phyloP scores from a whole-genome alignment of 257 asterid species.

The Haberlea rhodopensis region DNA sequence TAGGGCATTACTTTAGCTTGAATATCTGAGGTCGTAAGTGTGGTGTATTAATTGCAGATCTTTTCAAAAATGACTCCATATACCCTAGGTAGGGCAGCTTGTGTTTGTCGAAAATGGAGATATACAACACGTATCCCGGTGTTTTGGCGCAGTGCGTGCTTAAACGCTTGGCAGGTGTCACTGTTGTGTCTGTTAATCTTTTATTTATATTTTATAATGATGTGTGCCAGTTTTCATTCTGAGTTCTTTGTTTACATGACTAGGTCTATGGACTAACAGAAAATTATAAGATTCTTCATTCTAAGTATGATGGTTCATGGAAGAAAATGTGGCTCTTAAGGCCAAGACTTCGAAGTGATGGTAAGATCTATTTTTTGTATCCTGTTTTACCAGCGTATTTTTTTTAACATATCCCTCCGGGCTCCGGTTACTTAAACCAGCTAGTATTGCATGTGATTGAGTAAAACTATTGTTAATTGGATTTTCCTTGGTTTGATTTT shows the following conservation, averaged over 20 bases:
- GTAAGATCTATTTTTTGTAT: slow-evolving; percentile 31
- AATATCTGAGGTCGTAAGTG: slow-evolving; percentile 1
- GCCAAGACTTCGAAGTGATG: slow-evolving; percentile 94
- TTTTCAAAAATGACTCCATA: slow-evolving; percentile 74
- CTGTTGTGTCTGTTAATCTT: slow-evolving; percentile 15
- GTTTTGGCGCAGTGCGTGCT: slow-evolving; percentile 91
- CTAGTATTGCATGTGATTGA: not conserved
- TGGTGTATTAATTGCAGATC: slow-evolving; percentile 45
- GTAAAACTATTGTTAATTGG: not conserved
- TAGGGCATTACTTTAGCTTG: slow-evolving; percentile 1
- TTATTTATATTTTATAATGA: not conserved
- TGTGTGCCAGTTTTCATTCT: slow-evolving; percentile 13
- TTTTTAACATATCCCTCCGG: slow-evolving; percentile 7
- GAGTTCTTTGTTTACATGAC: slow-evolving; percentile 20
- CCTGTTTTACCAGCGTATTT: not conserved
- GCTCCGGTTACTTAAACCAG: not conserved
- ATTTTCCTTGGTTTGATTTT: not conserved
- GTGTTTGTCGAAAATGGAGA: slow-evolving; percentile 98
- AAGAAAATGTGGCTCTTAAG: slow-evolving; percentile 96
- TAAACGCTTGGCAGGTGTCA: slow-evolving; percentile 89
- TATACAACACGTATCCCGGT: slow-evolving; percentile 88
- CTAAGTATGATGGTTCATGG: slow-evolving; percentile 82
- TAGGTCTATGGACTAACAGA: slow-evolving; percentile 66
- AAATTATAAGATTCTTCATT: slow-evolving; percentile 68
- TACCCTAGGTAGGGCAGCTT: slow-evolving; percentile 80